Evolutionary conservation across 768 basidiomycete species (phyloP).

Genomic region (Auriculariales sp.): DNA sequence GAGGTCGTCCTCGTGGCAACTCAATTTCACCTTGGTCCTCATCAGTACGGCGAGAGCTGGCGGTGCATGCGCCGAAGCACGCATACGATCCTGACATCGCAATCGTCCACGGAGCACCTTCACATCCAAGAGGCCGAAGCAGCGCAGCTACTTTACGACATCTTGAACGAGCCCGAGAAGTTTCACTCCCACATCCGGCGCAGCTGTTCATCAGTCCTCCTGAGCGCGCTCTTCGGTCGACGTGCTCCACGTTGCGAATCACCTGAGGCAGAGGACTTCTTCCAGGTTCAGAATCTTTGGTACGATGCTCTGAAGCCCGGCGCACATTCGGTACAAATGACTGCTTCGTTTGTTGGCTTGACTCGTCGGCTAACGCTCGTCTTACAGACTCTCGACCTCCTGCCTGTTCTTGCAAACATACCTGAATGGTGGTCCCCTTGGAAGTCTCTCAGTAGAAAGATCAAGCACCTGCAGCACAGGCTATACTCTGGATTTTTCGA

Average conservation of each 20-base stretch:
- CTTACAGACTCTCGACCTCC: conserved; percentile 16
- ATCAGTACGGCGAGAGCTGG: conserved; percentile 5
- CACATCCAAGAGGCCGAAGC: conserved; percentile 18
- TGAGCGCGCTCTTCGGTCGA: conserved; percentile 18
- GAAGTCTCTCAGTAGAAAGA: conserved; percentile 15
- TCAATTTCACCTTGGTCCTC: not conserved
- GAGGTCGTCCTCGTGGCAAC: not conserved
- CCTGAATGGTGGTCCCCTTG: conserved; percentile 22
- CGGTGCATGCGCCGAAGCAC: conserved; percentile 6
- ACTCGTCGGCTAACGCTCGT: not conserved
- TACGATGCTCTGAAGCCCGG: conserved; percentile 16
- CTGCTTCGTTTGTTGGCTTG: not conserved
- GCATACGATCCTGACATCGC: conserved; percentile 9
- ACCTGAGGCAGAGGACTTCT: conserved; percentile 14
- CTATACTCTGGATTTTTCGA: conserved; percentile 18
- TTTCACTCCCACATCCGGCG: conserved; percentile 19
- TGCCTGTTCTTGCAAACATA: conserved; percentile 19
- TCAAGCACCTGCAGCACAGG: conserved; percentile 13
- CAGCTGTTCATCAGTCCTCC: conserved; percentile 17
- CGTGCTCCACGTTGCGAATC: conserved; percentile 16
- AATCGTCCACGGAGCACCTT: conserved; percentile 10
- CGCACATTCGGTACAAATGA: conserved; percentile 14
- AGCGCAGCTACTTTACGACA: conserved; percentile 16
- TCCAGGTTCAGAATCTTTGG: conserved; percentile 15
- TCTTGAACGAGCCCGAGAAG: conserved; percentile 14